These are phyloP conservation scores for Davidsoniella australis DNA, from an alignment of 2,329 filamentous ascomycete species.

Conservation along the genomic window DNA sequence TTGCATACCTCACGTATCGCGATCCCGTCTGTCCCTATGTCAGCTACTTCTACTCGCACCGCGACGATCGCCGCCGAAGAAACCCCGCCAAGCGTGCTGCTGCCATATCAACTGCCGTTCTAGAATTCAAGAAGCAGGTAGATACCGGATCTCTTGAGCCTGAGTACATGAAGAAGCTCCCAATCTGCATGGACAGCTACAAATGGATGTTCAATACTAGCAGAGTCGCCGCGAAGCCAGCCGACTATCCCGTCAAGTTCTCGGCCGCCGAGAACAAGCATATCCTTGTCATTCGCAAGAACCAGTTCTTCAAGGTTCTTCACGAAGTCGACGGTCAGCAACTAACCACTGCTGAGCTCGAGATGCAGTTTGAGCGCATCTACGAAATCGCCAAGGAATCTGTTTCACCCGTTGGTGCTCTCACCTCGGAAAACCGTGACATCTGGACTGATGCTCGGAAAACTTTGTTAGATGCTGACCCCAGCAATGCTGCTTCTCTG, in stretches of 20 bases:
- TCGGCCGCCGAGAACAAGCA: constrained; percentile 60
- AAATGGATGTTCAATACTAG: constrained; percentile 97
- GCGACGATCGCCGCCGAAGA: constrained; percentile 74
- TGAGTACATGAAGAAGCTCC: constrained; percentile 96
- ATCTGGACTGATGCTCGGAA: constrained; percentile 75
- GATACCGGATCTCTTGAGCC: constrained; percentile 72
- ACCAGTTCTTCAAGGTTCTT: constrained; percentile 87
- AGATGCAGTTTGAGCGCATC: constrained; percentile 72
- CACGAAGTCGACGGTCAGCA: constrained; percentile 69
- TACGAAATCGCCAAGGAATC: constrained; percentile 55
- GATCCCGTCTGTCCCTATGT: constrained; percentile 96
- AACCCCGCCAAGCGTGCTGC: constrained; percentile 87
- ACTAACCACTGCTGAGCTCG: constrained; percentile 76
- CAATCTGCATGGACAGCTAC: constrained; percentile 97
- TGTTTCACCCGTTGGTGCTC: constrained; percentile 57
- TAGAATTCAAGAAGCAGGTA: constrained; percentile 92
- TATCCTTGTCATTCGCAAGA: constrained; percentile 81
- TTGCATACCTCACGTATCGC: constrained; percentile 80
- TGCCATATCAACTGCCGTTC: constrained; percentile 65
- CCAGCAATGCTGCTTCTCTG: constrained; percentile 61
- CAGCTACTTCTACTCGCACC: constrained; percentile 98
- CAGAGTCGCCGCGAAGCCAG: constrained; percentile 65
- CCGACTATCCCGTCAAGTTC: constrained; percentile 74
- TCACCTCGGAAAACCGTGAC: constrained; percentile 88
- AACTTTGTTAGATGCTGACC: constrained; percentile 56